A percentile compares a stretch with the other conserved stretches of the same genome.
These are phyloP conservation scores for Liquidambar formosana DNA, from an alignment of 164 flowering plant species.

Conservation along the genomic window DNA sequence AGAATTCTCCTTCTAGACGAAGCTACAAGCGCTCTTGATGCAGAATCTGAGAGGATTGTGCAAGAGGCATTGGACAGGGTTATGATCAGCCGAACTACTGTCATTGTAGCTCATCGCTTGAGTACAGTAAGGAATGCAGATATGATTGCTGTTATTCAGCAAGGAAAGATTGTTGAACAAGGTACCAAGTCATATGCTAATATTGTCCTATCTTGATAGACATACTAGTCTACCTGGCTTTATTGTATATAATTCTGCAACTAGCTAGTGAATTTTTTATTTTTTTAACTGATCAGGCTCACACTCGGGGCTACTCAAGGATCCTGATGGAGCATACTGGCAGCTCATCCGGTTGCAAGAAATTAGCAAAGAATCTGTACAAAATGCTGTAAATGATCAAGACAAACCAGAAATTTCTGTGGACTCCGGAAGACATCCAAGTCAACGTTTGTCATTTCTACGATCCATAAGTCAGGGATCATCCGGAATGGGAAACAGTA, in stretches of 20 bases:
- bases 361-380: conserved; percentile 17
- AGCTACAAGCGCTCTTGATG: conserved; percentile 58
- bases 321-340: conserved; percentile 24
- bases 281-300: conserved; percentile 16
- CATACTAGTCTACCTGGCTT: neutral
- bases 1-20: conserved; percentile 44
- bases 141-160: conserved; percentile 33
- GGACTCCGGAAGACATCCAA: conserved; percentile 18
- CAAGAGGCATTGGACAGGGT: conserved; percentile 52
- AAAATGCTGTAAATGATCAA: conserved; percentile 3
- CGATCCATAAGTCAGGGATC: conserved; percentile 32
- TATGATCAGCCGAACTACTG: no score
- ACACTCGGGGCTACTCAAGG: conserved; percentile 16
- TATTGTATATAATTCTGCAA: no score
- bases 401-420: conserved; percentile 12
- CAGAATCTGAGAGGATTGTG: conserved; percentile 55
- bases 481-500: conserved; percentile 21
- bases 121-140: conserved; percentile 44
- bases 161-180: conserved; percentile 33
- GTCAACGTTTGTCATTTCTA: conserved; percentile 18
- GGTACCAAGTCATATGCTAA: conserved; percentile 11
- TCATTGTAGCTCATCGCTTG: conserved; percentile 50
- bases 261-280: neutral
- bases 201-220: neutral
- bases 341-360: conserved; percentile 34